These are phyloP conservation scores for Gossypium davidsonii DNA, from an alignment of 441 rosid genomes.

Conservation along the genomic window DNA sequence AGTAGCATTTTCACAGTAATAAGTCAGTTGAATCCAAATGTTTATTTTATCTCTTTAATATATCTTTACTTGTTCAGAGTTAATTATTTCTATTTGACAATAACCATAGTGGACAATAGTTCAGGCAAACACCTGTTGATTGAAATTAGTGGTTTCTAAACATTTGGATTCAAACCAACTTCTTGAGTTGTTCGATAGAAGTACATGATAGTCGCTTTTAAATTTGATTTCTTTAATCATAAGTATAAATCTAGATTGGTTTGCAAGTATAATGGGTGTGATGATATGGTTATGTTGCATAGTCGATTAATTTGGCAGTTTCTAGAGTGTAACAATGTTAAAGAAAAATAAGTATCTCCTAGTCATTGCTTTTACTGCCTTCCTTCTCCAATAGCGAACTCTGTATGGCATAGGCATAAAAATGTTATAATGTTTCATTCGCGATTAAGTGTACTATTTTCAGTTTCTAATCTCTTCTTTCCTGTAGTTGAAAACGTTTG, in stretches of 20 bases:
- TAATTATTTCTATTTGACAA: background rate
- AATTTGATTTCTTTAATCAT: background rate
- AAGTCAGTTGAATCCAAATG: background rate
- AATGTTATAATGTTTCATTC: background rate
- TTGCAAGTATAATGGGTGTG: background rate
- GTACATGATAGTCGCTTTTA: background rate
- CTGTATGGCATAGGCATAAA: background rate
- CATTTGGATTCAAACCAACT: background rate
- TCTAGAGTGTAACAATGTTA: background rate
- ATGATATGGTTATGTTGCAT: background rate
- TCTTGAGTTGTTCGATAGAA: background rate
- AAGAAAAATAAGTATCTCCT: background rate
- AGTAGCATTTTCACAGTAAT: background rate
- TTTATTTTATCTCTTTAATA: background rate
- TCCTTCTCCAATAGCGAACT: background rate
- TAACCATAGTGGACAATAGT: background rate
- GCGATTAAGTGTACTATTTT: background rate
- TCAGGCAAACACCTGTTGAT: background rate
- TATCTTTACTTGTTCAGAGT: background rate
- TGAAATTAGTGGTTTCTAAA: background rate
- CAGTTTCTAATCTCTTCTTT: background rate
- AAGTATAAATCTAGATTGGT: background rate
- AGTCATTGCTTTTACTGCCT: background rate
- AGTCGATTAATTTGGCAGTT: background rate
- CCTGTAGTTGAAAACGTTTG: background rate